phyloP scores from a whole-genome alignment of 257 asterid species.

The Plectranthus barbatus region DNA sequence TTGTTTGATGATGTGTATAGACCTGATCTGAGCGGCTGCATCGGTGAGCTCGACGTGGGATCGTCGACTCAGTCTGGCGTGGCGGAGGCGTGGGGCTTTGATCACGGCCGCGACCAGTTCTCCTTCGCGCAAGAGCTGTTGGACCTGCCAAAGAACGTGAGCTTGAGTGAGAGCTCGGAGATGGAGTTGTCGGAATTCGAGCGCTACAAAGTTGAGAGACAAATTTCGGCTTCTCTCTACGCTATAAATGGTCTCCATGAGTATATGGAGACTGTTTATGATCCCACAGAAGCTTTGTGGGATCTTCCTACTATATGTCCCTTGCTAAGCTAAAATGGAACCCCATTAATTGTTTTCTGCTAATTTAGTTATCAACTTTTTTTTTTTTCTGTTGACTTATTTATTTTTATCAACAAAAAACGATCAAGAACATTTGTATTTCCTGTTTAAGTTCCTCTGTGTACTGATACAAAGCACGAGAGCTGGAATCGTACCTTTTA shows the following conservation, averaged over 20 bases:
- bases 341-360: background rate
- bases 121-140: constrained; percentile 24
- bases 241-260: constrained; percentile 69
- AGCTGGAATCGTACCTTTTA: no score
- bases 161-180: background rate
- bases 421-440: no score
- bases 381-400: no score
- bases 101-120: constrained; percentile 10
- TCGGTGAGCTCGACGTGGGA: constrained; percentile 3
- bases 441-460: no score
- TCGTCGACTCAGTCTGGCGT: constrained; percentile 5
- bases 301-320: constrained; percentile 60
- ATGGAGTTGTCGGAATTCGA: constrained; percentile 41
- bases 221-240: constrained; percentile 72
- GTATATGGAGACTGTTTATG: constrained; percentile 47
- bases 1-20: constrained; percentile 34
- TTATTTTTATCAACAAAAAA: no score
- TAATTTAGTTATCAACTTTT: background rate
- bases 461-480: no score
- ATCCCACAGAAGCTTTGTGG: constrained; percentile 54
- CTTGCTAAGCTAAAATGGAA: constrained; percentile 18
- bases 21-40: constrained; percentile 48
- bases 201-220: constrained; percentile 58
- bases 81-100: constrained; percentile 12
- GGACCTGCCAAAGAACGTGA: constrained; percentile 23